These are phyloP conservation scores for Allium fistulosum DNA, from an alignment of 106 monocot genomes.

Conservation along the genomic window DNA sequence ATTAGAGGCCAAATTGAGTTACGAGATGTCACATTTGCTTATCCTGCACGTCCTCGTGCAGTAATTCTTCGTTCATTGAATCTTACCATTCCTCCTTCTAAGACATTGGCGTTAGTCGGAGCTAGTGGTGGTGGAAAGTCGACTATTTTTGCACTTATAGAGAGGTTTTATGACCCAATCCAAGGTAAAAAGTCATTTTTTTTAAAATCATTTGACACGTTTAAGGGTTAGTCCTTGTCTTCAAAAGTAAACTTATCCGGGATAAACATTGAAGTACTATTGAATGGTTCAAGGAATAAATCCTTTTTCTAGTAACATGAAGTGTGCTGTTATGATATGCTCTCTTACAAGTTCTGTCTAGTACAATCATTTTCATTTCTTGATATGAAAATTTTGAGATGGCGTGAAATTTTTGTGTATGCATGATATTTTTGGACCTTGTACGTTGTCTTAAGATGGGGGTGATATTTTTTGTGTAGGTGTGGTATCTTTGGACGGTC, in stretches of 20 bases:
- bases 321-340: too few relatives aligned
- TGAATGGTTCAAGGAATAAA: too few relatives aligned
- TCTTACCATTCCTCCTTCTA: constrained; percentile 19
- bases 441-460: neutral
- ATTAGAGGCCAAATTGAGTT: constrained; percentile 22
- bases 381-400: neutral
- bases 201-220: too few relatives aligned
- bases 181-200: constrained; percentile 8
- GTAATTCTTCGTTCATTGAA: constrained; percentile 19
- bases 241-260: too few relatives aligned
- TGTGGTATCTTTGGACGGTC: constrained; percentile 27
- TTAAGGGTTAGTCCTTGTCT: too few relatives aligned
- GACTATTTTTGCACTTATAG: constrained; percentile 36
- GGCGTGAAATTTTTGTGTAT: too few relatives aligned
- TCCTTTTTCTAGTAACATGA: too few relatives aligned
- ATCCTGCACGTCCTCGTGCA: constrained; percentile 21
- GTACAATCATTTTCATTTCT: too few relatives aligned
- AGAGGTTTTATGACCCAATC: constrained; percentile 40
- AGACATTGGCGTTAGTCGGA: constrained; percentile 34
- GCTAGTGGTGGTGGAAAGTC: constrained; percentile 39
- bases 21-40: constrained; percentile 25
- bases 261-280: too few relatives aligned
- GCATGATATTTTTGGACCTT: neutral
- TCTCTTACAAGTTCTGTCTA: too few relatives aligned
- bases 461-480: constrained; percentile 7